A percentile compares a stretch with the other conserved stretches of the same genome.
These are phyloP conservation scores for Sclerotinia glacialis DNA, from an alignment of 2,329 filamentous ascomycete genomes.

Conservation along the genomic window DNA sequence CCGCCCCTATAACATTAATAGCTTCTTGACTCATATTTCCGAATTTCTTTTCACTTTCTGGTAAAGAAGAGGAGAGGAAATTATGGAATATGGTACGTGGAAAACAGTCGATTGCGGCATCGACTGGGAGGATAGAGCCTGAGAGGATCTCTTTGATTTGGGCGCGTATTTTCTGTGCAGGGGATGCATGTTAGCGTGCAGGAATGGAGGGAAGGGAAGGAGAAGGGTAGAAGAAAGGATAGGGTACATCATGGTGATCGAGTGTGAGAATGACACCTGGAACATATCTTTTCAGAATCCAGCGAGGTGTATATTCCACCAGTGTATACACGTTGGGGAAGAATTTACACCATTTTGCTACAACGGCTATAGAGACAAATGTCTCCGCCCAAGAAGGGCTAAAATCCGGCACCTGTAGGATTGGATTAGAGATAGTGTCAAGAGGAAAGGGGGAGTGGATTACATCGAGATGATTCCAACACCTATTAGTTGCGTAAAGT, in stretches of 20 bases:
- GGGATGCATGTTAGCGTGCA: neutral
- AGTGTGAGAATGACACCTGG: neutral
- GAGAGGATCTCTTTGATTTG: constrained; percentile 17
- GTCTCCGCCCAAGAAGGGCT: constrained; percentile 24
- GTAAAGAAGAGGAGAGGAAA: constrained; percentile 27
- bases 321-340: neutral
- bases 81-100: constrained; percentile 29
- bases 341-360: constrained; percentile 7
- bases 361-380: neutral
- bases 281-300: neutral
- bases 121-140: constrained; percentile 3
- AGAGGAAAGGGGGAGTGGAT: too few relatives aligned
- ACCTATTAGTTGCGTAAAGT: constrained; percentile 12
- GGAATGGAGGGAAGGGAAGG: too few relatives aligned
- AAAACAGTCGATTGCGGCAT: constrained; percentile 14
- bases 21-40: constrained; percentile 30
- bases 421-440: neutral
- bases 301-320: neutral
- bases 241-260: neutral
- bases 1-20: constrained; percentile 29
- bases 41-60: constrained; percentile 25
- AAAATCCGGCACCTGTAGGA: constrained; percentile 25
- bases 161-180: constrained; percentile 18
- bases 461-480: constrained; percentile 14
- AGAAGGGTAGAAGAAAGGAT: neutral